Conservation (phyloP, 352 stramenopile species). For the Phytopythium montanum region DNA sequence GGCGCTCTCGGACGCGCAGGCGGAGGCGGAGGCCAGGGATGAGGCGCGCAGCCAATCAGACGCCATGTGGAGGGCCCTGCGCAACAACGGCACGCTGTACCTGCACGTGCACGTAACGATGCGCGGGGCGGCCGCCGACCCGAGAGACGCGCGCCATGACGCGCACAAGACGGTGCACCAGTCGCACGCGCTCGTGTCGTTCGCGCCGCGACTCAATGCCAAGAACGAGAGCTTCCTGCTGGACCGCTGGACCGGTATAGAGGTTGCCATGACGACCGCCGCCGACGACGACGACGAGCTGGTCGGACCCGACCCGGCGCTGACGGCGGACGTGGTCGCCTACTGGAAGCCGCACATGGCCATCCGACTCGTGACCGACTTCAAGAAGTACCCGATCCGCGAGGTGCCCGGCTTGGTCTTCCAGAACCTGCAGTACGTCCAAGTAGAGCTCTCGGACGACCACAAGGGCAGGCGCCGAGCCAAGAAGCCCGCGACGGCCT, state of each 20-base stretch:
- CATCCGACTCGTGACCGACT: constrained; percentile 70
- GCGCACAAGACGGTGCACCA: constrained; percentile 65
- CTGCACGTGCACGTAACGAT: constrained; percentile 75
- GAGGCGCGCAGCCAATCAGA: constrained; percentile 12
- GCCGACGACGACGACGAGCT: constrained; percentile 10
- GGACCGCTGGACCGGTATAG: constrained; percentile 18
- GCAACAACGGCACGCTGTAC: constrained; percentile 54
- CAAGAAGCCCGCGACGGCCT: constrained; percentile 24
- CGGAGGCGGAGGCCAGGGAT: no score
- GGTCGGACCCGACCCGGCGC: constrained; percentile 17
- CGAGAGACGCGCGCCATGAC: constrained; percentile 33
- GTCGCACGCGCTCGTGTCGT: constrained; percentile 55
- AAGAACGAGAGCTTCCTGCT: constrained; percentile 67
- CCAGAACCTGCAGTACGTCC: constrained; percentile 59
- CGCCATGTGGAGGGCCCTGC: constrained; percentile 31
- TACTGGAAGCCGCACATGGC: constrained; percentile 80
- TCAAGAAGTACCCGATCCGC: constrained; percentile 61
- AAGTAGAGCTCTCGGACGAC: constrained; percentile 27
- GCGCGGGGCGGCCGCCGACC: constrained; percentile 39
- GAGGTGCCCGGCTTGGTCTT: constrained; percentile 70
- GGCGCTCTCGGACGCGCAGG: constrained; percentile 8
- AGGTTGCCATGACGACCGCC: constrained; percentile 3
- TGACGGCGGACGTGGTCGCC: constrained; percentile 36
- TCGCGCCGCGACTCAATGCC: constrained; percentile 45
- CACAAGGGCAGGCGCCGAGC: constrained; percentile 1